phyloP scores from a whole-genome alignment of 371 early-diverging fungal species.

The Mucor velutinosus region DNA sequence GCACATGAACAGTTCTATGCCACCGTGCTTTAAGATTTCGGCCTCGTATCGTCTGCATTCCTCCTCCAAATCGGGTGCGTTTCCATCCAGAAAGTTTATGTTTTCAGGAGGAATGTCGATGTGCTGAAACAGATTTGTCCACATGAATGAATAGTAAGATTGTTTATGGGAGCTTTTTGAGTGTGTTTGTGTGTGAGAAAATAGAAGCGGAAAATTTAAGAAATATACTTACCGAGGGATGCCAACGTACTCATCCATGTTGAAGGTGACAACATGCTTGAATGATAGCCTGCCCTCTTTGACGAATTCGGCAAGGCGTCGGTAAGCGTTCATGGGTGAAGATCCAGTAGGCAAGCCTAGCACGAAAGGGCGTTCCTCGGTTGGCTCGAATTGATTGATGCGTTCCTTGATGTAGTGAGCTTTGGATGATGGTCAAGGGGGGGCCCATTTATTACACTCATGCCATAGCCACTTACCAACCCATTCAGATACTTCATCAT shows the following conservation, averaged over 20 bases:
- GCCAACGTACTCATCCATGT: slow-evolving; percentile 76
- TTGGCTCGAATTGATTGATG: slow-evolving; percentile 78
- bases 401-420: slow-evolving; percentile 84
- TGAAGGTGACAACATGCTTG: slow-evolving; percentile 68
- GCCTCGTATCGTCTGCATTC: slow-evolving; percentile 83
- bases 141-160: slow-evolving; percentile 90
- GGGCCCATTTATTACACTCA: background rate
- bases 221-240: slow-evolving; percentile 31
- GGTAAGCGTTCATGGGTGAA: slow-evolving; percentile 80
- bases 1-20: slow-evolving; percentile 83
- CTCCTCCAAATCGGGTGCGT: slow-evolving; percentile 77
- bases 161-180: slow-evolving; percentile 71
- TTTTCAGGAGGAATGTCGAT: slow-evolving; percentile 80
- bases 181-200: background rate
- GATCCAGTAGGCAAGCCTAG: slow-evolving; percentile 88
- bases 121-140: slow-evolving; percentile 81
- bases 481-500: slow-evolving; percentile 66
- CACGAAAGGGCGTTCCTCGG: slow-evolving; percentile 78
- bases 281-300: slow-evolving; percentile 64
- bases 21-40: slow-evolving; percentile 75
- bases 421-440: slow-evolving; percentile 11
- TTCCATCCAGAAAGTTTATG: slow-evolving; percentile 84
- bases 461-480: slow-evolving; percentile 48
- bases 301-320: slow-evolving; percentile 62
- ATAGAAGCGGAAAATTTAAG: slow-evolving; percentile 2